These are phyloP conservation scores for Chamaenerion angustifolium DNA, from an alignment of 345 rosid genomes.

Conservation along the genomic window DNA sequence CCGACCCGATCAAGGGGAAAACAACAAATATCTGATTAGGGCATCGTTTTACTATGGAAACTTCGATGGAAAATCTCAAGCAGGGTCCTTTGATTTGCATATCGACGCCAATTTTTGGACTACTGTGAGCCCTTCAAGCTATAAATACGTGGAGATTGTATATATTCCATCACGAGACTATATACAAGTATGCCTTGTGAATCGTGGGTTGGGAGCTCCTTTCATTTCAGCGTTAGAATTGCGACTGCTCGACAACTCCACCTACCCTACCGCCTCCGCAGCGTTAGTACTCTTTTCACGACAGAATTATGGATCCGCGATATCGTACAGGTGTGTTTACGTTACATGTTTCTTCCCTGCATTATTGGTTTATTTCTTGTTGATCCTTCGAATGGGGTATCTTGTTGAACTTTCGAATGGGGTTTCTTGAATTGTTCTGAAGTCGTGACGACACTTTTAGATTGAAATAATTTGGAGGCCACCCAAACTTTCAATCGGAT, in stretches of 20 bases:
- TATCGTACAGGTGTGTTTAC: not conserved
- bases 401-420: too few relatives aligned
- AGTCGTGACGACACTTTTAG: too few relatives aligned
- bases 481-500: too few relatives aligned
- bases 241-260: not conserved
- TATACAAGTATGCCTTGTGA: conserved; percentile 9
- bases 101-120: conserved; percentile 9
- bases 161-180: conserved; percentile 1
- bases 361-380: too few relatives aligned
- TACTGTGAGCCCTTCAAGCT: not conserved
- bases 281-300: too few relatives aligned
- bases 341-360: too few relatives aligned
- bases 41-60: conserved; percentile 27
- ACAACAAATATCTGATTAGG: conserved; percentile 21
- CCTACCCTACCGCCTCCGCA: too few relatives aligned
- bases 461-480: too few relatives aligned
- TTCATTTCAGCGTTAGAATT: conserved; percentile 4
- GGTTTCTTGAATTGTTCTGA: too few relatives aligned
- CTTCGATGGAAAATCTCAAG: conserved; percentile 14
- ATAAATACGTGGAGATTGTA: not conserved
- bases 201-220: conserved; percentile 5
- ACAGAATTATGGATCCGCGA: too few relatives aligned
- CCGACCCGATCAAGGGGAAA: conserved; percentile 12
- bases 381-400: too few relatives aligned
- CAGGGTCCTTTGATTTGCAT: conserved; percentile 20